Percentiles rank a stretch among this genome's conserved stretches.
phyloP scores from a whole-genome alignment of 78 protist species.

The Corallochytrium limacisporum region DNA sequence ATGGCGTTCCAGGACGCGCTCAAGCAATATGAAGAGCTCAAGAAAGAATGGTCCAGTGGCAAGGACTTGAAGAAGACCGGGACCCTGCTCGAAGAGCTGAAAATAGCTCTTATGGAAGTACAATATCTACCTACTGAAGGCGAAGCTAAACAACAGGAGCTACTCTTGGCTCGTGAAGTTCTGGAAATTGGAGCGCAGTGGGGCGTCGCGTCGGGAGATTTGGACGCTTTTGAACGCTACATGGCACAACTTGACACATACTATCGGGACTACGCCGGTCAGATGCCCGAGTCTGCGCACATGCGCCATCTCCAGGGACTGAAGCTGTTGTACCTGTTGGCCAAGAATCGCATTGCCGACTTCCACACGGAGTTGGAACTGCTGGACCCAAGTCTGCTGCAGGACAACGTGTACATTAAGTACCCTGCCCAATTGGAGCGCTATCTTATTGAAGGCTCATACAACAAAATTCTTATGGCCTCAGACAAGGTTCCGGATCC shows the following conservation, averaged over 20 bases:
- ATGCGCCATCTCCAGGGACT: constrained; percentile 27
- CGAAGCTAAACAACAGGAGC: not conserved
- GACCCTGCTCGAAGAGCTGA: no score
- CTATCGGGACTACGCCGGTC: constrained; percentile 2
- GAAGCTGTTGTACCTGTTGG: constrained; percentile 40
- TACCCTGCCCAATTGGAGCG: constrained; percentile 25
- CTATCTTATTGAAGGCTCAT: constrained; percentile 49
- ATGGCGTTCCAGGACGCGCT: no score
- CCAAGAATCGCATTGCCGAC: constrained; percentile 23
- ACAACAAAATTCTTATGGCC: no score
- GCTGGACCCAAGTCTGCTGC: not conserved
- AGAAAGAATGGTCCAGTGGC: no score
- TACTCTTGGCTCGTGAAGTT: not conserved
- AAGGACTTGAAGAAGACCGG: no score
- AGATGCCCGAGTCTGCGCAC: not conserved
- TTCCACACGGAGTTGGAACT: constrained; percentile 39
- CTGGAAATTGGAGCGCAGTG: not conserved
- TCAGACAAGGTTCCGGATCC: no score
- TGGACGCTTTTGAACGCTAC: constrained; percentile 23
- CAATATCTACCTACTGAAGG: no score
- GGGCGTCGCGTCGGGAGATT: not conserved
- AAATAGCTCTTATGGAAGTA: no score
- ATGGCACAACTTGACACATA: constrained; percentile 25
- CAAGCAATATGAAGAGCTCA: no score
- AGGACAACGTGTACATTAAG: not conserved